These are phyloP conservation scores for Tetradesmus lagerheimii DNA, from an alignment of 139 green algal genomes.

Conservation along the genomic window DNA sequence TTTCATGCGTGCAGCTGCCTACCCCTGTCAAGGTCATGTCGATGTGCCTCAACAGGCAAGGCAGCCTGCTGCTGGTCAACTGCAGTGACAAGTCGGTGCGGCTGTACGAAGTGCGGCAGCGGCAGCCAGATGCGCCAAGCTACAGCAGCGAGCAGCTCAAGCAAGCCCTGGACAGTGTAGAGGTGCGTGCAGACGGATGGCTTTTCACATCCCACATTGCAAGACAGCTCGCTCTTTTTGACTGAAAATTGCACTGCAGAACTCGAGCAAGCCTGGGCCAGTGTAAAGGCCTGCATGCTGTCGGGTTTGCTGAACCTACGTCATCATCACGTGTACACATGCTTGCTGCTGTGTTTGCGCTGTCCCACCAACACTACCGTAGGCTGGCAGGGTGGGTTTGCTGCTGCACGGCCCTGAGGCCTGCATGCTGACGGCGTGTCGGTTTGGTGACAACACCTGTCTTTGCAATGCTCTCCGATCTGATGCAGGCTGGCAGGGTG, in stretches of 20 bases:
- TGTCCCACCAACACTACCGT: not conserved
- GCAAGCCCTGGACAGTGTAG: constrained; percentile 27
- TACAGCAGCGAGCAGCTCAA: constrained; percentile 20
- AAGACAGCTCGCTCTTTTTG: no score
- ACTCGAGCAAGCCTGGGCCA: not conserved
- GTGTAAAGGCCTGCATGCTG: no score
- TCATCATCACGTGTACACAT: no score
- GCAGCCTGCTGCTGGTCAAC: constrained; percentile 77
- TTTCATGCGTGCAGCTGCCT: constrained; percentile 20
- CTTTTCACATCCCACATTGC: no score
- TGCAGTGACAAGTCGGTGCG: constrained; percentile 79
- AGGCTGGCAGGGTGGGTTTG: constrained; percentile 46
- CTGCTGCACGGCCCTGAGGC: constrained; percentile 30
- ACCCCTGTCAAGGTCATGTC: constrained; percentile 57
- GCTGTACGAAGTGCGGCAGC: constrained; percentile 62
- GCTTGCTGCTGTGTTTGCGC: no score
- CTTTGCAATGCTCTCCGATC: no score
- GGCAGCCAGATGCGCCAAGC: not conserved
- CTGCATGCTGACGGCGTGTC: not conserved
- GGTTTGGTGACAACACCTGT: no score
- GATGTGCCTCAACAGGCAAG: constrained; percentile 75
- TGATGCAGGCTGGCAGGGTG: not conserved
- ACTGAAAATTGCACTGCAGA: no score
- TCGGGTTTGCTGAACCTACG: no score
- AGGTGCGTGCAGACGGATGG: no score